Base-by-base conservation (phyloP, 2,329 filamentous ascomycete species). In the Lasiodiplodia sp. region DNA sequence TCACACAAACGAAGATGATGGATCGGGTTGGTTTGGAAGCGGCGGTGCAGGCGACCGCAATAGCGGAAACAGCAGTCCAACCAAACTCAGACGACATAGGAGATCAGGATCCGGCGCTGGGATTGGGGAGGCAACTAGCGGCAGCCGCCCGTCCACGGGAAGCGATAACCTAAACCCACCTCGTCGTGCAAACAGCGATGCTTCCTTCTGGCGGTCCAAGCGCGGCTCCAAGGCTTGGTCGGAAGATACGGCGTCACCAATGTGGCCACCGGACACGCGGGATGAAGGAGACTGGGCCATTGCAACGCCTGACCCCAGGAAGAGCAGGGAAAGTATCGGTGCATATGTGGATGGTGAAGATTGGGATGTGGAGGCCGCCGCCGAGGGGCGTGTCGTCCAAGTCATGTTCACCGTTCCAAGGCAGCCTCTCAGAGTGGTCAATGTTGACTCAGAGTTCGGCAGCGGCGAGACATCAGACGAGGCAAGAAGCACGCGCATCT, bases 361-460 rank as follows among this genome's bases (percentile, higher is more conserved):
- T 64, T 86, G 84, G 84, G 83, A 86, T 65, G 82, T 86, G 1
- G 84, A 86, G 71, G 79, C 79, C 14, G 84, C 83, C 4, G 83
- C 81, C 1, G 79, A 80, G 63, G 76, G 80, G 25, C 73, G 84
- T 5, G 82, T 84, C 4, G 83, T 86, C n/a, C 84, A 84, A 67
- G 81, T 86, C 76, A 96, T 97, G 88, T 98, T 97, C 79, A 97
- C 95, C 0, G 93, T 97, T 70, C 95, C 96, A 2, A 93, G 91
- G 78, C 91, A 95, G 79, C 88, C 89, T 73, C 81, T 98, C 71
- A 84, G 95, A 31, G 94, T 98, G n/a, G 95, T 97, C 23, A 98
- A 98, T 37, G 68, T 64, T 14, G 68, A 69, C 34, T 11, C 31
- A 8, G 57, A 64, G 51, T 31, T 37, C 11, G 52, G 37, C 11